Base-by-base conservation (phyloP, 495 filamentous ascomycete species). In the Aspergillus campestris region DNA sequence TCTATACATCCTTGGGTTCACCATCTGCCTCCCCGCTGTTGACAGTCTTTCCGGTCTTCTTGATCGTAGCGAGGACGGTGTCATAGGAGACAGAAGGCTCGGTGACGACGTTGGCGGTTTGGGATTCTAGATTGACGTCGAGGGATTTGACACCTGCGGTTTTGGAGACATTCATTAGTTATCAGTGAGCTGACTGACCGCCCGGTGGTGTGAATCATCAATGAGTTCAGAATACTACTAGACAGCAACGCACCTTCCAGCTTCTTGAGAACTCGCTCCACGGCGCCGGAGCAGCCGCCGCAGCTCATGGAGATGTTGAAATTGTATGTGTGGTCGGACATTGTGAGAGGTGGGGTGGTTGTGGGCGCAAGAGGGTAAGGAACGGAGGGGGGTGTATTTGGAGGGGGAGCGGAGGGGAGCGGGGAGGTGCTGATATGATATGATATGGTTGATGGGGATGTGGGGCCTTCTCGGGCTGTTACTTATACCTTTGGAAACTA, bases 21-120 rank as follows among this genome's bases (percentile, higher is more conserved):
- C 73, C 74, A 61, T 78, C 80, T 12, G 72, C 82, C 75, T 86
- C 78, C 14, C 80, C 86, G 15, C 68, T 76, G 51, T 81, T 89
- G 51, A 98, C 81, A 56, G 79, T 80, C 80, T 97, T 98, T 29
- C 89, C 90, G 3, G 92, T 96, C 79, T 96, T 97, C 77, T 82
- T 81, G 59, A 98, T 96, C 46, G 81, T 89, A 57, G 79, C 76
- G 41, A 95, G 77, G 36, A 98, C 87, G 18, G 80, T 86, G 42
- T 87, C 79, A 65, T 90, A 95, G 33, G 73, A 64, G 33, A 95
- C 69, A 9, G 64, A 60, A 0, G 71, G 64, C 31, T 82, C 79
- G 35, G 89, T 77, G 42, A 80, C 69, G 38, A 96, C 75, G 35
- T 73, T 73, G 34, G 88, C 92, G 12, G 75, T 86, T 61, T 97